Conservation (phyloP, 2,329 filamentous ascomycete genomes). For the Colletotrichum somersetense region DNA sequence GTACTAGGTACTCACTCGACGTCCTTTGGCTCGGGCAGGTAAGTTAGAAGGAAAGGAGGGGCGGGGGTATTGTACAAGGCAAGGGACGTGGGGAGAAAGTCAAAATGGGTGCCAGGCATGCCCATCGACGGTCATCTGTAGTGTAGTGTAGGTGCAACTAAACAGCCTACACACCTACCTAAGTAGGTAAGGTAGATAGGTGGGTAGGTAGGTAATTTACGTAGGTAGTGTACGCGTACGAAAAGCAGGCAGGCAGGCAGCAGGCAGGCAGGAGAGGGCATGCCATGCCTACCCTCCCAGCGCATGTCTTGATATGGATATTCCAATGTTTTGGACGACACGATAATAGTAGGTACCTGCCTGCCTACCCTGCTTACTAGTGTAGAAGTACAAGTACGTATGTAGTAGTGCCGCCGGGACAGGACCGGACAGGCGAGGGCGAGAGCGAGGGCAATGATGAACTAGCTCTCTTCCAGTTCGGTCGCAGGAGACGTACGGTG, state of each 20-base stretch:
- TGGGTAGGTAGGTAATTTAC: too few species aligned
- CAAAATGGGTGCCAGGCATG: constrained; percentile 2
- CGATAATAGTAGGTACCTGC: background rate
- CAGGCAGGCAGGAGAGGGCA: background rate
- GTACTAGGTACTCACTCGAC: too few species aligned
- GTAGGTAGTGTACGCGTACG: too few species aligned
- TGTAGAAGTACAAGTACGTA: too few species aligned
- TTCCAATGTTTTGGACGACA: background rate
- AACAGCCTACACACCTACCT: too few species aligned
- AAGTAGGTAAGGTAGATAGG: too few species aligned
- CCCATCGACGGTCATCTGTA: background rate
- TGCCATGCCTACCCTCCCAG: background rate
- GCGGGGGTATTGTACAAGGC: background rate
- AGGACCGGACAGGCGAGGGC: background rate
- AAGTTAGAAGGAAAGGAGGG: background rate
- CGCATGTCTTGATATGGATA: background rate
- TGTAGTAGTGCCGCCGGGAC: background rate
- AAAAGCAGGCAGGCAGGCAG: background rate
- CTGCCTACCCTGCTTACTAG: too few species aligned
- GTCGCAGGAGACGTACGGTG: too few species aligned
- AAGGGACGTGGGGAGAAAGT: background rate
- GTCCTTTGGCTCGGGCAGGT: background rate
- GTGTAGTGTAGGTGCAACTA: too few species aligned
- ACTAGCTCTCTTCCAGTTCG: background rate
- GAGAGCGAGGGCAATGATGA: background rate